phyloP scores from a whole-genome alignment of 345 rosid species.

The Corchorus capsularis region DNA sequence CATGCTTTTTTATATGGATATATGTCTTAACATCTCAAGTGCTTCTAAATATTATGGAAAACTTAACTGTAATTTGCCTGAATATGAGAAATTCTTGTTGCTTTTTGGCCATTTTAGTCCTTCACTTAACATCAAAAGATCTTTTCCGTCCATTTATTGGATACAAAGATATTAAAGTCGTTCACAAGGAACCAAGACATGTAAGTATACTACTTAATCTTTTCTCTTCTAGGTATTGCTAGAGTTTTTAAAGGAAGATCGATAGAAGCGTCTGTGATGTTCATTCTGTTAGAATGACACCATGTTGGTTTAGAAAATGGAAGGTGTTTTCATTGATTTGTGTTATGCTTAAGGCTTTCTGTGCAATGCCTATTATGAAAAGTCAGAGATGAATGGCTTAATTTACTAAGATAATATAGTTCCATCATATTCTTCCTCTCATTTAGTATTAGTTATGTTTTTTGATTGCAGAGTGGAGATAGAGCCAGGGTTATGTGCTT shows the following conservation, averaged over 20 bases:
- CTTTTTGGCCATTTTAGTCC: slow-evolving; percentile 25
- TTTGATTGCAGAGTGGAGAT: slow-evolving; percentile 45
- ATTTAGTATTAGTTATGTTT: slow-evolving; percentile 9
- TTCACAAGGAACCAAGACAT: slow-evolving; percentile 59
- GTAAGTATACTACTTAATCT: slow-evolving; percentile 37
- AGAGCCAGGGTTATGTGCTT: slow-evolving; percentile 57
- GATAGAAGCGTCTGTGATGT: background rate
- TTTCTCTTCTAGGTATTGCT: background rate
- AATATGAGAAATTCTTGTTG: background rate
- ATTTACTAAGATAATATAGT: background rate
- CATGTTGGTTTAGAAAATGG: background rate
- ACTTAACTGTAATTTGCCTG: background rate
- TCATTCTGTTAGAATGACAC: background rate
- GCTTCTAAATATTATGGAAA: background rate
- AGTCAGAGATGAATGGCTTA: background rate
- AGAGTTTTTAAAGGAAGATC: background rate
- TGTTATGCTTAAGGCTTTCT: slow-evolving; percentile 8
- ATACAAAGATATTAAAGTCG: slow-evolving; percentile 59
- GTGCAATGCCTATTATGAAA: background rate
- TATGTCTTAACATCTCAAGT: background rate
- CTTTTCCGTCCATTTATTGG: slow-evolving; percentile 64
- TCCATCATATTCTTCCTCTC: background rate
- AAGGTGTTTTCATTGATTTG: background rate
- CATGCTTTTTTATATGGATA: background rate
- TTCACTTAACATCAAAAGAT: slow-evolving; percentile 40